Conservation (phyloP, 768 basidiomycete genomes). For the Bullera alba region DNA sequence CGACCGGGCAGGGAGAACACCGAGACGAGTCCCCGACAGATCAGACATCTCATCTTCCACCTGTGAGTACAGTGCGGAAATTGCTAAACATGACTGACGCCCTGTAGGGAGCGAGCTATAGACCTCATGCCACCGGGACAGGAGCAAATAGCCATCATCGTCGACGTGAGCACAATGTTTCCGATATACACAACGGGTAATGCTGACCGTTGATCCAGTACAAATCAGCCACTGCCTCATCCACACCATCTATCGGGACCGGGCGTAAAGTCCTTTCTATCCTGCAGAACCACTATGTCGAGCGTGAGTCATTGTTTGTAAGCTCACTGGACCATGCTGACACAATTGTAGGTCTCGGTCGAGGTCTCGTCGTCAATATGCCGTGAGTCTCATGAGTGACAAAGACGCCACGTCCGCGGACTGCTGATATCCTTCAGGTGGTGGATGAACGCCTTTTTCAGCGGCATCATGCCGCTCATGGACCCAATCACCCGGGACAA, state of each 20-base stretch:
- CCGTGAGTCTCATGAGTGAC: constrained; percentile 52
- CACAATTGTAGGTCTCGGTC: constrained; percentile 51
- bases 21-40: constrained; percentile 64
- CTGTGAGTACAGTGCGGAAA: constrained; percentile 49
- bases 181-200: no score
- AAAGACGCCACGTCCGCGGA: constrained; percentile 56
- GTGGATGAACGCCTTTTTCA: constrained; percentile 48
- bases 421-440: constrained; percentile 50
- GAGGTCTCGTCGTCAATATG: constrained; percentile 74
- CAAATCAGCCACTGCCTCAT: constrained; percentile 69
- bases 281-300: constrained; percentile 81
- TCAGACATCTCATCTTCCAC: constrained; percentile 79
- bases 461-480: constrained; percentile 71
- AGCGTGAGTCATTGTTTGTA: constrained; percentile 51
- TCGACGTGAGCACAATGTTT: constrained; percentile 57
- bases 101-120: constrained; percentile 70
- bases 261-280: constrained; percentile 73
- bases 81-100: constrained; percentile 3
- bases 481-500: constrained; percentile 85
- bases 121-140: constrained; percentile 81
- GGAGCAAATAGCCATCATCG: constrained; percentile 72
- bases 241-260: constrained; percentile 74
- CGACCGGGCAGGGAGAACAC: constrained; percentile 83
- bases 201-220: no score
- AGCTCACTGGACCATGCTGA: background rate